phyloP scores from a whole-genome alignment of 768 basidiomycete genomes.

The Termitomyces sp. region DNA sequence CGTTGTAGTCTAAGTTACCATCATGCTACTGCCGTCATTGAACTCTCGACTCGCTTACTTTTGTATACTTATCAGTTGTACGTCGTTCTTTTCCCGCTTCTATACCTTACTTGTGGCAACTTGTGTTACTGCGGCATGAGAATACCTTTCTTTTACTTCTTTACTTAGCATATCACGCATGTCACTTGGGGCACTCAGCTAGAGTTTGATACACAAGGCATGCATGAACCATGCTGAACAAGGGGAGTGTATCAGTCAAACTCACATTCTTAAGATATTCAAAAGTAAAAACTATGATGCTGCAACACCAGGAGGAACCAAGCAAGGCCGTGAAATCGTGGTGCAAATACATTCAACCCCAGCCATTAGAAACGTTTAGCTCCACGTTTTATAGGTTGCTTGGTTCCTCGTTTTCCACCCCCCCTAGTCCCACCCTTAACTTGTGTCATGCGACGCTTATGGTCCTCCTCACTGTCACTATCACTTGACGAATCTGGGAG shows the following conservation, averaged over 20 bases:
- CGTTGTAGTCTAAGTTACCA: constrained; percentile 6
- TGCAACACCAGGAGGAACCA: not conserved
- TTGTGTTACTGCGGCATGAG: not conserved
- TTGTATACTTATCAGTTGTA: not conserved
- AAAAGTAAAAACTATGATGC: not conserved
- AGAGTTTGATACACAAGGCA: not conserved
- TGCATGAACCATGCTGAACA: not conserved
- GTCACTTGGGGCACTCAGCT: not conserved
- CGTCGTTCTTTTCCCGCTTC: not conserved
- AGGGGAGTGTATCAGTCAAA: not conserved
- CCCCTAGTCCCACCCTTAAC: constrained; percentile 30
- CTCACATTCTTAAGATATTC: not conserved
- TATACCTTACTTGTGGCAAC: not conserved
- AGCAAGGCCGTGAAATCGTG: not conserved
- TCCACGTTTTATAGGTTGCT: constrained; percentile 73
- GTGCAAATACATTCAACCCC: not conserved
- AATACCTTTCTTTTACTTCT: not conserved
- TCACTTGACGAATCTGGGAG: constrained; percentile 34
- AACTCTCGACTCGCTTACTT: not conserved
- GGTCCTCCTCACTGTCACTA: constrained; percentile 56
- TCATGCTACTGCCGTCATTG: not conserved
- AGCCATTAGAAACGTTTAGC: constrained; percentile 59
- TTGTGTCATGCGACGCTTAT: constrained; percentile 35
- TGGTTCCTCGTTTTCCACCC: constrained; percentile 42
- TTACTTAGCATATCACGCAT: not conserved